Conservation (phyloP, 2,329 filamentous ascomycete genomes). For the Trichoderma sp. region DNA sequence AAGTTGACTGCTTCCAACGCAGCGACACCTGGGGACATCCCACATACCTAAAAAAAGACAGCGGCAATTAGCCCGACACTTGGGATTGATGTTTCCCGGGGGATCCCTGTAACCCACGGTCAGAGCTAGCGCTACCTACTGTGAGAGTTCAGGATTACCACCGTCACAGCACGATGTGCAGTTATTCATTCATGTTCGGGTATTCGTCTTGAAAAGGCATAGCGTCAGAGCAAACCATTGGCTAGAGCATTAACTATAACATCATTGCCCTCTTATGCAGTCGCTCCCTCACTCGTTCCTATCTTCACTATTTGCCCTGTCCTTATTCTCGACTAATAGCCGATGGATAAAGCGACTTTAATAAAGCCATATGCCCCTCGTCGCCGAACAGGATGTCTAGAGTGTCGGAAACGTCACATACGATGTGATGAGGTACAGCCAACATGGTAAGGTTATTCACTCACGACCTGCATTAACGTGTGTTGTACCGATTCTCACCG, state of each 20-base stretch:
- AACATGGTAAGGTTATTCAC: neutral
- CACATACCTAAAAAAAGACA: too few relatives aligned
- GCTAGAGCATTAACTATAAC: neutral
- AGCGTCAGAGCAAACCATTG: too few relatives aligned
- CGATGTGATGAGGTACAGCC: neutral
- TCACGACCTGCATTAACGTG: neutral
- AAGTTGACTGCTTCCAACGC: too few relatives aligned
- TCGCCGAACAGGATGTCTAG: neutral
- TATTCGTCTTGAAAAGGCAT: too few relatives aligned
- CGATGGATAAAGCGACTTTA: neutral
- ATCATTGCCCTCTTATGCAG: neutral
- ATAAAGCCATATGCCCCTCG: neutral
- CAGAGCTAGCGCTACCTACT: too few relatives aligned
- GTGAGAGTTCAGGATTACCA: too few relatives aligned
- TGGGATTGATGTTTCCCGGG: too few relatives aligned
- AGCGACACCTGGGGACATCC: too few relatives aligned
- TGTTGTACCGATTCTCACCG: neutral
- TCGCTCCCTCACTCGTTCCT: neutral
- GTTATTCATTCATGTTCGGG: too few relatives aligned
- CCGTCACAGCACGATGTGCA: too few relatives aligned
- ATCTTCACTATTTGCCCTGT: neutral
- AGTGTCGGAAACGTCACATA: neutral
- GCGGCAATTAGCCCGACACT: too few relatives aligned
- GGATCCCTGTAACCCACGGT: too few relatives aligned
- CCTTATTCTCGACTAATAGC: neutral